Percentiles rank a stretch among this genome's conserved stretches.
Conservation (phyloP, 305 asterid species). For the Galium porrigens region DNA sequence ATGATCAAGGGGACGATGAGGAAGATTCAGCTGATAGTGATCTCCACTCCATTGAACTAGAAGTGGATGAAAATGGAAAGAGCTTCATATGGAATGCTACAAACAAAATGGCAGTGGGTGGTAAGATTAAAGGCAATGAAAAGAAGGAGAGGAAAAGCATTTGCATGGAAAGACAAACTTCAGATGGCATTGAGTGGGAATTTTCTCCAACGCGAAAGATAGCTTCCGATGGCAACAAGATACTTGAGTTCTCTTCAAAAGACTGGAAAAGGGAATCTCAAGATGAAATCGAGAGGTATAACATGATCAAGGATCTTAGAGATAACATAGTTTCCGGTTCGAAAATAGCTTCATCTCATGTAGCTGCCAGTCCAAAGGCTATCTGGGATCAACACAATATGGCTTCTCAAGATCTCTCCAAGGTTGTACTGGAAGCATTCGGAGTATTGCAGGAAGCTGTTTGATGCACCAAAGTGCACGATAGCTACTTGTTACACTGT, state of each 20-base stretch:
- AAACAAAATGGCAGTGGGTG: slow-evolving; percentile 29
- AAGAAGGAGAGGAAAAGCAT: slow-evolving; percentile 23
- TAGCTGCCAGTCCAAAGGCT: slow-evolving; percentile 25
- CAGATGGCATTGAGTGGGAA: slow-evolving; percentile 47
- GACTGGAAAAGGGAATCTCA: slow-evolving; percentile 39
- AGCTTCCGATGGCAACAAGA: slow-evolving; percentile 24
- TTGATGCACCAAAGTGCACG: slow-evolving; percentile 13
- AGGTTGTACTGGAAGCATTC: slow-evolving; percentile 31
- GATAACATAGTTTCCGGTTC: slow-evolving; percentile 65
- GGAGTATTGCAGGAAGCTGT: slow-evolving; percentile 24
- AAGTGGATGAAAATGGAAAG: slow-evolving; percentile 44
- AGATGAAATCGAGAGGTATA: slow-evolving; percentile 68
- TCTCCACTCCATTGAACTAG: slow-evolving; percentile 66
- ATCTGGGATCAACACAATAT: slow-evolving; percentile 25
- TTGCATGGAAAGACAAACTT: slow-evolving; percentile 26
- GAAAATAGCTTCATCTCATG: slow-evolving; percentile 37
- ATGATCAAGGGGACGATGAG: slow-evolving; percentile 12
- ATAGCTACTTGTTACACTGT: background rate
- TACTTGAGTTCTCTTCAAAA: slow-evolving; percentile 39
- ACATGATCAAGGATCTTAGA: slow-evolving; percentile 70
- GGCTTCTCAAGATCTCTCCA: slow-evolving; percentile 31
- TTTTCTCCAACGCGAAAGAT: slow-evolving; percentile 27
- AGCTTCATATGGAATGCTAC: slow-evolving; percentile 44
- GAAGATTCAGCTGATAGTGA: slow-evolving; percentile 45
- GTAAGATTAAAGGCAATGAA: slow-evolving; percentile 32